Conservation (phyloP, 805 yeast species). For the Zygosaccharomyces lentus region DNA sequence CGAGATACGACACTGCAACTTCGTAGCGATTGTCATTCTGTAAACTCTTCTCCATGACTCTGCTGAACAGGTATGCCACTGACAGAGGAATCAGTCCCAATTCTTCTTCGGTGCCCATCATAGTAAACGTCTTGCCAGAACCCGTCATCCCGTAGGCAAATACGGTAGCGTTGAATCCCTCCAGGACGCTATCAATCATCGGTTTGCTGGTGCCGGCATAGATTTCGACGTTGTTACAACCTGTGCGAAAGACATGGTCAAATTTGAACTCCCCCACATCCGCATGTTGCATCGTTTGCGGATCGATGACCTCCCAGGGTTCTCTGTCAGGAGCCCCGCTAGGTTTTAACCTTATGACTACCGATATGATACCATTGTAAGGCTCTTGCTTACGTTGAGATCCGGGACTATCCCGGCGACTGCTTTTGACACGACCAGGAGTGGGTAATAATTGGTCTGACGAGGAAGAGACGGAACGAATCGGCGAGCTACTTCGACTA, state of each 20-base stretch:
- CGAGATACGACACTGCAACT: slow-evolving; percentile 68
- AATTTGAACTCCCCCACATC: slow-evolving; percentile 66
- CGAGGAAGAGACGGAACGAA: slow-evolving; percentile 11
- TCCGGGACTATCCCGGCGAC: background rate
- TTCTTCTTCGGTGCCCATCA: slow-evolving; percentile 64
- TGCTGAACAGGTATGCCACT: slow-evolving; percentile 46
- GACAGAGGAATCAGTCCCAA: slow-evolving; percentile 73
- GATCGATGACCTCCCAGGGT: slow-evolving; percentile 32
- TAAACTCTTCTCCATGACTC: slow-evolving; percentile 34
- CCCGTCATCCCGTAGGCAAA: slow-evolving; percentile 97
- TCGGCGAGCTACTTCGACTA: slow-evolving; percentile 18
- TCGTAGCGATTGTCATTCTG: slow-evolving; percentile 34
- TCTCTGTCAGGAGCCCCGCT: slow-evolving; percentile 31
- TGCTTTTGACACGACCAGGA: background rate
- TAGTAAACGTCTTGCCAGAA: slow-evolving; percentile 83
- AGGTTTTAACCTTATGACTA: slow-evolving; percentile 77
- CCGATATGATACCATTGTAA: slow-evolving; percentile 61
- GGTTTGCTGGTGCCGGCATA: slow-evolving; percentile 53
- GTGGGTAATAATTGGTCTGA: slow-evolving; percentile 7
- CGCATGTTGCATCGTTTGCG: slow-evolving; percentile 43
- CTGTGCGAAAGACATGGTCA: slow-evolving; percentile 72
- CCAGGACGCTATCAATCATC: slow-evolving; percentile 50
- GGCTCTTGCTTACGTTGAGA: slow-evolving; percentile 11
- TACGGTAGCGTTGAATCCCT: slow-evolving; percentile 82
- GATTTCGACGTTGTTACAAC: slow-evolving; percentile 51